Evolutionary conservation across 2,329 filamentous ascomycete species (phyloP).

Genomic region (Trichoderma aggressivum): DNA sequence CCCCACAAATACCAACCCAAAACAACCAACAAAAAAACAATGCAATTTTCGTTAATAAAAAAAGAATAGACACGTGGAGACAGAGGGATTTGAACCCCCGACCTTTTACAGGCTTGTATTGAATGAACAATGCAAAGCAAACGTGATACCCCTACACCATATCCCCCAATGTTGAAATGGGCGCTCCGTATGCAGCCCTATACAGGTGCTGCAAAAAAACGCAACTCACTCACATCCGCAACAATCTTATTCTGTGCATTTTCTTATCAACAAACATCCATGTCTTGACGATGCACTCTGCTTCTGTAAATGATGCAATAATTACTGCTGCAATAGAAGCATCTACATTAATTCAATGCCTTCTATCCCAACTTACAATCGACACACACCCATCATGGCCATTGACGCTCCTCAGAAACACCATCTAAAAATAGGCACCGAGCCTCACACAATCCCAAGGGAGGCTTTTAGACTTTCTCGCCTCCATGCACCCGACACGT

Average conservation of each 20-base stretch:
- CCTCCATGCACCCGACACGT: neutral
- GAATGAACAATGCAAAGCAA: constrained; percentile 19
- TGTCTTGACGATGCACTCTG: neutral
- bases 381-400: neutral
- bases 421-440: neutral
- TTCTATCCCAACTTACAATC: neutral
- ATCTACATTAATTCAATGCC: neutral
- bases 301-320: neutral
- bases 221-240: neutral
- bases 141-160: constrained; percentile 20
- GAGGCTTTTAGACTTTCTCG: neutral
- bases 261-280: neutral
- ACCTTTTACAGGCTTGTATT: constrained; percentile 18
- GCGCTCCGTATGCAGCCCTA: neutral
- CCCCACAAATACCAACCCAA: neutral
- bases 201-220: neutral
- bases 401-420: neutral
- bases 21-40: neutral
- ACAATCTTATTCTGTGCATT: neutral
- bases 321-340: neutral
- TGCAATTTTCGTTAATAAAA: too few species aligned
- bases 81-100: constrained; percentile 20
- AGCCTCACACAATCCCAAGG: neutral
- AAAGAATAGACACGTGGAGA: constrained; percentile 17
- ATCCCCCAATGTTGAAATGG: constrained; percentile 10